Evolutionary conservation across 306 rosid species (phyloP).

Genomic region (Cicer yamashitae): DNA sequence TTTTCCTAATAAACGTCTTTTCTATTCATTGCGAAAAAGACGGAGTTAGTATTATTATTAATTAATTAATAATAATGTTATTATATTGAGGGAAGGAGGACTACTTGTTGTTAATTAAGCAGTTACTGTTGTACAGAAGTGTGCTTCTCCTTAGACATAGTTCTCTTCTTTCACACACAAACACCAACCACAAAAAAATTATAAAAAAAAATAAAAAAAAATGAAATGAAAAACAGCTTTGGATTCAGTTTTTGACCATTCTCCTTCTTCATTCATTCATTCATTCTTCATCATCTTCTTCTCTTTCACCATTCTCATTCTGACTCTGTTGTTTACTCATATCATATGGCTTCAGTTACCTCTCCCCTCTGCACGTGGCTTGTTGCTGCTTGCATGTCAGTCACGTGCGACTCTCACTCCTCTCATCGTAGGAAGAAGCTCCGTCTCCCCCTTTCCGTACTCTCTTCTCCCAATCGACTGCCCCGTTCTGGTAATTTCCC

Average conservation of each 20-base stretch:
- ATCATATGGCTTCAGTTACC: slow-evolving; percentile 37
- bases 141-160: background rate
- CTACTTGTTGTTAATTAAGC: background rate
- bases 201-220: background rate
- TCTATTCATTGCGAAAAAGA: too few relatives aligned
- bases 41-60: too few relatives aligned
- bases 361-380: slow-evolving; percentile 94
- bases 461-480: slow-evolving; percentile 52
- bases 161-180: slow-evolving; percentile 13
- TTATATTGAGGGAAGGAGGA: background rate
- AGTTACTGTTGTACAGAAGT: background rate
- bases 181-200: slow-evolving; percentile 10
- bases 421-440: slow-evolving; percentile 34
- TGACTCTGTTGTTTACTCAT: background rate
- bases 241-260: background rate
- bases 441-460: slow-evolving; percentile 36
- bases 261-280: background rate
- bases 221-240: background rate
- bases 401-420: slow-evolving; percentile 33
- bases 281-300: too few relatives aligned
- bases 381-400: slow-evolving; percentile 86
- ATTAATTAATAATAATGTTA: too few relatives aligned
- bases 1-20: too few relatives aligned
- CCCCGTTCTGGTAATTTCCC: slow-evolving; percentile 55
- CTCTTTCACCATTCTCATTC: slow-evolving; percentile 29